phyloP scores from a whole-genome alignment of 495 filamentous ascomycete genomes.

The Aspergillus sclerotioniger region DNA sequence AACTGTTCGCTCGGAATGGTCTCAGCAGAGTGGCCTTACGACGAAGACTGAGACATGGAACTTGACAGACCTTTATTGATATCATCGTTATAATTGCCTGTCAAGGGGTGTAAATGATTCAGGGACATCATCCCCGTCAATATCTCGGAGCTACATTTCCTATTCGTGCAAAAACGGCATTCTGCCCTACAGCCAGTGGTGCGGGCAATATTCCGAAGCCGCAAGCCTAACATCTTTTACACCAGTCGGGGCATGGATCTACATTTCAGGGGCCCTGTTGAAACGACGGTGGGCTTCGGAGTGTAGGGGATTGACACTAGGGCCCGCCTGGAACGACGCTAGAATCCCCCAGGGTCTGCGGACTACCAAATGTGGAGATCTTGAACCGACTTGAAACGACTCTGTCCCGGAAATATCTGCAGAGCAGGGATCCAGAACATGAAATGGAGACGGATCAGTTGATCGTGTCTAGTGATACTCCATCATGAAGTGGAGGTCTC shows the following conservation, averaged over 20 bases:
- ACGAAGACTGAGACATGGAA: too few relatives aligned
- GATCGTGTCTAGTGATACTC: neutral
- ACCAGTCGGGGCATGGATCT: neutral
- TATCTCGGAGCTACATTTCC: neutral
- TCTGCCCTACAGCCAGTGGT: neutral
- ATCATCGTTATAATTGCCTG: neutral
- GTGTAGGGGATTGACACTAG: slow-evolving; percentile 4
- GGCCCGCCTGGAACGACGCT: neutral
- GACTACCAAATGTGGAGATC: neutral
- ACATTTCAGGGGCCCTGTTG: neutral
- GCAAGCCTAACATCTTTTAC: neutral
- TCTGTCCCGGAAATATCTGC: neutral
- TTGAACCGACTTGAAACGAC: neutral
- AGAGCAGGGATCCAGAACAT: neutral
- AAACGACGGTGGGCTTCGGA: neutral
- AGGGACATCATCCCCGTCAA: neutral
- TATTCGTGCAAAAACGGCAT: neutral
- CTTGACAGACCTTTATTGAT: too few relatives aligned
- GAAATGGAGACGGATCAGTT: too few relatives aligned
- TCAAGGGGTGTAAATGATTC: neutral
- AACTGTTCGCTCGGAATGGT: too few relatives aligned
- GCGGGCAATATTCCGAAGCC: neutral
- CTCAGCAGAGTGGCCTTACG: too few relatives aligned
- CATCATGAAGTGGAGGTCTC: neutral
- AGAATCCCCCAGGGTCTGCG: neutral